Conservation (phyloP, 192 early-diverging fungal genomes). For the Phlyctochytrium arcticum region DNA sequence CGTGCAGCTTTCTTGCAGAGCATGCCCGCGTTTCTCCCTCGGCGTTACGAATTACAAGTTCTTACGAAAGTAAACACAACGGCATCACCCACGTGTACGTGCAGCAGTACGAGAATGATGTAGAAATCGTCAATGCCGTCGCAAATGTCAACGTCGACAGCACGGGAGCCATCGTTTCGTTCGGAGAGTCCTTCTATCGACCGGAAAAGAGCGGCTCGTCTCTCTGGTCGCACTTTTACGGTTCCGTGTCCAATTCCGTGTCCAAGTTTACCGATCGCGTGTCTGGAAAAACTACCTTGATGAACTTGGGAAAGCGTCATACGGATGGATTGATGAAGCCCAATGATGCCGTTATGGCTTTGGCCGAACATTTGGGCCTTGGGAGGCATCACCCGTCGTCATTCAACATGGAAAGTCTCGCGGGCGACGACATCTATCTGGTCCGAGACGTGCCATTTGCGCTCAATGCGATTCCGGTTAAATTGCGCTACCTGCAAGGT, state of each 20-base stretch:
- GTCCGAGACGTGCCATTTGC: constrained; percentile 35
- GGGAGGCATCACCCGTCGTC: no score
- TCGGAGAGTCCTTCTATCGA: constrained; percentile 68
- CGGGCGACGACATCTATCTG: constrained; percentile 39
- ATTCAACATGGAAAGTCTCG: constrained; percentile 39
- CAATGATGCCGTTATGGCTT: constrained; percentile 58
- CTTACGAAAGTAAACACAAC: constrained; percentile 66
- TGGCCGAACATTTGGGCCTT: constrained; percentile 59
- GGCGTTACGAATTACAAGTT: constrained; percentile 49
- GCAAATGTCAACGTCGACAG: constrained; percentile 77
- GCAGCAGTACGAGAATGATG: constrained; percentile 65
- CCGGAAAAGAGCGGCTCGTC: constrained; percentile 4
- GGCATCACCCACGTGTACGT: constrained; percentile 83
- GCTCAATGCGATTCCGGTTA: constrained; percentile 48
- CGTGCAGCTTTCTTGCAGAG: neutral
- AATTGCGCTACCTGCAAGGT: constrained; percentile 62
- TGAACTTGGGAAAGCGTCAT: constrained; percentile 30
- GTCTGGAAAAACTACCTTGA: constrained; percentile 24
- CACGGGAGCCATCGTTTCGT: constrained; percentile 65
- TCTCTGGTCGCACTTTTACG: neutral
- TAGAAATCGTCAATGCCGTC: constrained; percentile 76
- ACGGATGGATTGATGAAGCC: no score
- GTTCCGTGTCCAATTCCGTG: neutral
- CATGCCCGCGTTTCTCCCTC: constrained; percentile 1
- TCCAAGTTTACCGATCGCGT: neutral